Evolutionary conservation across 192 early-diverging fungal genomes (phyloP).

Genomic region (Mortierella hygrophila): DNA sequence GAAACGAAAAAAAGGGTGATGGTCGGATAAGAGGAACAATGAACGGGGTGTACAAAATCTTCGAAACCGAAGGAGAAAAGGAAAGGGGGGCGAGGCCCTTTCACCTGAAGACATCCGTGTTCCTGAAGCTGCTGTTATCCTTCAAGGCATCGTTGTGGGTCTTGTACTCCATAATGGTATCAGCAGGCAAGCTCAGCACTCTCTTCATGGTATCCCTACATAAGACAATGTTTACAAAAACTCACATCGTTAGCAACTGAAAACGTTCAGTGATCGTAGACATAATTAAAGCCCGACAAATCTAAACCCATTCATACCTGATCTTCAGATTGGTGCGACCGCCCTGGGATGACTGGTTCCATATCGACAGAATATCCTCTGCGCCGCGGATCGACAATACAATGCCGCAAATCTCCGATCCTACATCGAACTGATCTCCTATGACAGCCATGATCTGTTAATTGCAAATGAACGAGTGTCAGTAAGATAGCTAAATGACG

Average conservation of each 20-base stretch:
- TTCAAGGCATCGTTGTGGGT: conserved; percentile 89
- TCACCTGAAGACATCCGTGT: conserved; percentile 82
- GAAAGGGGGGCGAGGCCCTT: background rate
- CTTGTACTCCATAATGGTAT: conserved; percentile 96
- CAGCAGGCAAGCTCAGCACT: conserved; percentile 84
- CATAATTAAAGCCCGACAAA: background rate
- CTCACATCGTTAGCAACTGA: too few species aligned
- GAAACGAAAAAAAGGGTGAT: background rate
- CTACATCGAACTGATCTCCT: conserved; percentile 92
- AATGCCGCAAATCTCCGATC: conserved; percentile 91
- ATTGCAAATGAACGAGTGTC: conserved; percentile 2
- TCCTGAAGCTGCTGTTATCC: conserved; percentile 89
- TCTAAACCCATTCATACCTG: conserved; percentile 6
- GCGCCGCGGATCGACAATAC: conserved; percentile 93
- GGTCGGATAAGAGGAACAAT: background rate
- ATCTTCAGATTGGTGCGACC: conserved; percentile 88
- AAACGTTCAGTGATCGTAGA: too few species aligned
- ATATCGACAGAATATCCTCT: conserved; percentile 96
- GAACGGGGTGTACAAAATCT: background rate
- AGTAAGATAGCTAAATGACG: background rate
- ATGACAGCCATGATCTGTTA: conserved; percentile 83
- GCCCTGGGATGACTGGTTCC: conserved; percentile 90
- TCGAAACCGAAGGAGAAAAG: too few species aligned
- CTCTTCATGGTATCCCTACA: conserved; percentile 87
- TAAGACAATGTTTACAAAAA: too few species aligned